These are phyloP conservation scores for Neurospora sublineolata DNA, from an alignment of 495 filamentous ascomycete species.

Conservation along the genomic window DNA sequence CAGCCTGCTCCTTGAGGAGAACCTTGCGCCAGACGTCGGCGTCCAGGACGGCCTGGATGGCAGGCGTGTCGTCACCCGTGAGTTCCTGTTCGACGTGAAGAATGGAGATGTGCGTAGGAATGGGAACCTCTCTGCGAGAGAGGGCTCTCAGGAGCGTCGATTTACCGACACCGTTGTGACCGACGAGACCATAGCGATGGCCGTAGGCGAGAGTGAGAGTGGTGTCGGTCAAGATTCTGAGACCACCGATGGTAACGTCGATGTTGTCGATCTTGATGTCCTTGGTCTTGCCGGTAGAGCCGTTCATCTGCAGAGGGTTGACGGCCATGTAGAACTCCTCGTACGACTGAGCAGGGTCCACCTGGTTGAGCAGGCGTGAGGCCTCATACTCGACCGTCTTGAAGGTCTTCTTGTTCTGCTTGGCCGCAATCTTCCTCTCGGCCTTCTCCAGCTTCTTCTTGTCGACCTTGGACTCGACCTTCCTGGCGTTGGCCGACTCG, in stretches of 20 bases:
- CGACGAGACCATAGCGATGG: conserved; percentile 90
- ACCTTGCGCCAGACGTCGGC: conserved; percentile 99
- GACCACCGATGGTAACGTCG: conserved; percentile 83
- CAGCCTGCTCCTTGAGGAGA: conserved; percentile 79
- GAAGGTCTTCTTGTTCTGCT: conserved; percentile 96
- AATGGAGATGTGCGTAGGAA: conserved; percentile 96
- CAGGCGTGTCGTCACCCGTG: conserved; percentile 89
- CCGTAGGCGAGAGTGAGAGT: conserved; percentile 84
- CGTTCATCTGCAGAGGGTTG: conserved; percentile 84
- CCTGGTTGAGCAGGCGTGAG: conserved; percentile 74
- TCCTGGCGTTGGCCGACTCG: conserved; percentile 80
- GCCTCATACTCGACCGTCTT: conserved; percentile 98
- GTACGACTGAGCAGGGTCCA: conserved; percentile 80
- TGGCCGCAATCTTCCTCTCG: conserved; percentile 92
- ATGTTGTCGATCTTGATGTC: conserved; percentile 97
- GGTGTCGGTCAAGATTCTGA: conserved; percentile 82
- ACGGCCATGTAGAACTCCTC: conserved; percentile 99
- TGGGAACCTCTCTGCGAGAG: conserved; percentile 83
- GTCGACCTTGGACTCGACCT: conserved; percentile 95
- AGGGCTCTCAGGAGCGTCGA: conserved; percentile 85
- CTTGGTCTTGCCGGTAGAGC: conserved; percentile 74
- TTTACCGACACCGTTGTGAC: conserved; percentile 99
- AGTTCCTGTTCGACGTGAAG: conserved; percentile 98
- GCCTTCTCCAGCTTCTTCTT: conserved; percentile 99
- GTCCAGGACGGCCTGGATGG: conserved; percentile 90